Conservation (phyloP, 306 rosid genomes). For the Quillaja saponaria region DNA sequence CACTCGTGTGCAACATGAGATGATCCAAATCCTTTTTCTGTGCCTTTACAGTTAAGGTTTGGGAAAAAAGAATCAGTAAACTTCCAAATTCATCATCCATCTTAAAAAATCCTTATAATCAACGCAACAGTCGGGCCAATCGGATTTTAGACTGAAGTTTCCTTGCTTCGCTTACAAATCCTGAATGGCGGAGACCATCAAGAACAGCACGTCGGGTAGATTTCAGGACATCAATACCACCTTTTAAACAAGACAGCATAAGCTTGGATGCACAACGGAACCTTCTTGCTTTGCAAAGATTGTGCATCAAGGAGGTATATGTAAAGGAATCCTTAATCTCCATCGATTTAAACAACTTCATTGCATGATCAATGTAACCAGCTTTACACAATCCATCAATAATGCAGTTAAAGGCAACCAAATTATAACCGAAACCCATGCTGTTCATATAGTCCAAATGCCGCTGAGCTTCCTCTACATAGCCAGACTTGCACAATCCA, state of each 20-base stretch:
- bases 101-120: conserved; percentile 22
- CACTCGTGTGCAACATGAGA: too few relatives aligned
- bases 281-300: conserved; percentile 73
- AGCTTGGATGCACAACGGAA: conserved; percentile 61
- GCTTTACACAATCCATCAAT: conserved; percentile 79
- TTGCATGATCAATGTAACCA: conserved; percentile 65
- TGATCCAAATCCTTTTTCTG: too few relatives aligned
- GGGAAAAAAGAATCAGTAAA: conserved; percentile 10
- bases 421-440: conserved; percentile 54
- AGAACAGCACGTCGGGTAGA: conserved; percentile 66
- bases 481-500: conserved; percentile 68
- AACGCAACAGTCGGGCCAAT: conserved; percentile 38
- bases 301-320: conserved; percentile 63
- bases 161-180: conserved; percentile 62
- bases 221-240: conserved; percentile 50
- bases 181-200: conserved; percentile 53
- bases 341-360: conserved; percentile 65
- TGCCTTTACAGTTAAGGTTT: conserved; percentile 5
- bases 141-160: conserved; percentile 48
- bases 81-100: conserved; percentile 1
- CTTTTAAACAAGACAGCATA: conserved; percentile 52
- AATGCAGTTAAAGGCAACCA: conserved; percentile 69
- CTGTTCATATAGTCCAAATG: conserved; percentile 57
- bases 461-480: conserved; percentile 48
- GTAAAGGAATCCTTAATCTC: conserved; percentile 66